Percentiles rank a stretch among this genome's conserved stretches.
Evolutionary conservation across 306 rosid genomes (phyloP).

Genomic region (Castanea mollissima): DNA sequence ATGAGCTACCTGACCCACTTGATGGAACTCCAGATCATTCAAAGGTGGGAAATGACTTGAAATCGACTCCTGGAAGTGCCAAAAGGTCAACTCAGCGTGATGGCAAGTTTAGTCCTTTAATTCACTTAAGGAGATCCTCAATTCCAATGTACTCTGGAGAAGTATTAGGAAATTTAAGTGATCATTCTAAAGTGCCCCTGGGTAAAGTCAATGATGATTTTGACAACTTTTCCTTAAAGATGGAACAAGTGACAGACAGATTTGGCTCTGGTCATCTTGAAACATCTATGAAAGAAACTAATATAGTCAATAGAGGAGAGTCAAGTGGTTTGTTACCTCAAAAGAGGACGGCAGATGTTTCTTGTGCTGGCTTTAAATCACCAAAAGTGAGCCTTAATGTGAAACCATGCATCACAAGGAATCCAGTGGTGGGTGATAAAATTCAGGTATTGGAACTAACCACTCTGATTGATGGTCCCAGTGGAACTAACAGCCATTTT

Average conservation of each 20-base stretch:
- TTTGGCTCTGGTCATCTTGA: conserved; percentile 34
- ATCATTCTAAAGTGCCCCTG: conserved; percentile 23
- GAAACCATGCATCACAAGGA: conserved; percentile 32
- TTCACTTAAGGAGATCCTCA: conserved; percentile 40
- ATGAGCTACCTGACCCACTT: conserved; percentile 21
- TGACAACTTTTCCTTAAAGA: conserved; percentile 29
- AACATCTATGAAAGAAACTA: conserved; percentile 28
- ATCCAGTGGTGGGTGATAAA: conserved; percentile 28
- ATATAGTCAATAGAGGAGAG: conserved; percentile 29
- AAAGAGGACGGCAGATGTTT: conserved; percentile 38
- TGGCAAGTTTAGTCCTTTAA: conserved; percentile 28
- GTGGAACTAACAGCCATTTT: conserved; percentile 27
- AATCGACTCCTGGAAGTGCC: conserved; percentile 38
- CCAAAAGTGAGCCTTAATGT: conserved; percentile 30
- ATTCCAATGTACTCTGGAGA: conserved; percentile 42
- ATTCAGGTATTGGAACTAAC: conserved; percentile 24
- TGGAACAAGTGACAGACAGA: conserved; percentile 27
- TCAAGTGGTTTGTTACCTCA: conserved; percentile 41
- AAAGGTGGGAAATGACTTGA: conserved; percentile 18
- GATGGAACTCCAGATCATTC: conserved; percentile 27
- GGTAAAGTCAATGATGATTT: conserved; percentile 27
- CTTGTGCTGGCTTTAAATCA: conserved; percentile 42
- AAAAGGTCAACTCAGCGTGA: conserved; percentile 36
- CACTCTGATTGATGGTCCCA: conserved; percentile 28
- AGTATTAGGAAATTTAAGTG: conserved; percentile 31